A percentile compares a stretch with the other conserved stretches of the same genome.
Conservation (phyloP, 2,329 filamentous ascomycete genomes). For the Colletotrichum lupini region DNA sequence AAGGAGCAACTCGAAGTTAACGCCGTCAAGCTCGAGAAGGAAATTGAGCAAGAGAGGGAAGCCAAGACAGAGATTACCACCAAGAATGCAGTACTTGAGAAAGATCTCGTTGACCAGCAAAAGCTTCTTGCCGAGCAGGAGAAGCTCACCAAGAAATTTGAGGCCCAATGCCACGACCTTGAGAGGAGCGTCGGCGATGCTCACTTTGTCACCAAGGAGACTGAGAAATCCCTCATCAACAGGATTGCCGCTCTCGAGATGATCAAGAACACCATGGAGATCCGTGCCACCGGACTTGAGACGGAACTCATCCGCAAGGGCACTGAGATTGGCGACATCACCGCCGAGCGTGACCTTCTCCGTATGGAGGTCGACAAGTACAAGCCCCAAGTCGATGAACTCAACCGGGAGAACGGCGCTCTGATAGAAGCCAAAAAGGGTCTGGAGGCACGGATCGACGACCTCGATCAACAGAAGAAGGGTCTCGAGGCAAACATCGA, state of each 20-base stretch:
- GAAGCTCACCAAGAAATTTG: slow-evolving; percentile 11
- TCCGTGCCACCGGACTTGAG: slow-evolving; percentile 29
- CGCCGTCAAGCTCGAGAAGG: slow-evolving; percentile 19
- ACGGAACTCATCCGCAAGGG: slow-evolving; percentile 25
- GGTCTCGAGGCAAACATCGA: slow-evolving; percentile 28
- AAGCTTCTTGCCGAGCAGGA: slow-evolving; percentile 12
- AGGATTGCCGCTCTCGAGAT: slow-evolving; percentile 34
- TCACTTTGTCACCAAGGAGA: slow-evolving; percentile 30
- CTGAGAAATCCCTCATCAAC: slow-evolving; percentile 33
- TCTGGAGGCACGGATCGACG: slow-evolving; percentile 30
- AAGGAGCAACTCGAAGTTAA: slow-evolving; percentile 28
- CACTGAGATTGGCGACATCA: slow-evolving; percentile 32
- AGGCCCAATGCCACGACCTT: slow-evolving; percentile 17
- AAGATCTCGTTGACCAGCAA: slow-evolving; percentile 11
- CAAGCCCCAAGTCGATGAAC: slow-evolving; percentile 26
- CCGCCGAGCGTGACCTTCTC: slow-evolving; percentile 30
- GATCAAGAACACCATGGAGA: slow-evolving; percentile 29
- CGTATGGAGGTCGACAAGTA: slow-evolving; percentile 23
- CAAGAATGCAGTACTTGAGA: slow-evolving; percentile 17
- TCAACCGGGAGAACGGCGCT: slow-evolving; percentile 30
- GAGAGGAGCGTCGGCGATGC: slow-evolving; percentile 30
- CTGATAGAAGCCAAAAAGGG: slow-evolving; percentile 26
- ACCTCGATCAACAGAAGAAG: slow-evolving; percentile 32
- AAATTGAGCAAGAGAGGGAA: slow-evolving; percentile 15
- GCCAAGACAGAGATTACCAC: slow-evolving; percentile 19